Conservation (phyloP, 805 yeast species). For the Yamadazyma insecticola region DNA sequence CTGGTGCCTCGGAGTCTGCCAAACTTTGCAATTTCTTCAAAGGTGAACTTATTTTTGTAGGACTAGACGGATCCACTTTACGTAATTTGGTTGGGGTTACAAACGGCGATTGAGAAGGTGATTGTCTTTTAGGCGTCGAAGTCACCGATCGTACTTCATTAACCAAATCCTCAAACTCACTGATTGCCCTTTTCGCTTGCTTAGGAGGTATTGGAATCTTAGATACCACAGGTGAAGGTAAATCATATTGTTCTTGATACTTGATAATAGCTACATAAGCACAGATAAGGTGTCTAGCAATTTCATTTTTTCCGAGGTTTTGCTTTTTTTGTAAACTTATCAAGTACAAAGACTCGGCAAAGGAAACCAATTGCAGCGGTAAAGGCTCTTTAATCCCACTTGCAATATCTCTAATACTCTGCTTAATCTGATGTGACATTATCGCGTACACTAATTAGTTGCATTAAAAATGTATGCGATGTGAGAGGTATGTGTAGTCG, state of each 20-base stretch:
- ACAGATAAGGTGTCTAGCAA: constrained; percentile 65
- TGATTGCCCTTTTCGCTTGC: constrained; percentile 36
- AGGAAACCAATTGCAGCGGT: constrained; percentile 36
- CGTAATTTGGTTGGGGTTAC: not conserved
- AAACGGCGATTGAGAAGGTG: not conserved
- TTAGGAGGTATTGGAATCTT: constrained; percentile 57
- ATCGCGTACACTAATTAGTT: not conserved
- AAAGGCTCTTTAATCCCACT: constrained; percentile 44
- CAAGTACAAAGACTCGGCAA: constrained; percentile 40
- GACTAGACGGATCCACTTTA: not conserved
- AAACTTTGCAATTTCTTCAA: constrained; percentile 29
- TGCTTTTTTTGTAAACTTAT: constrained; percentile 48
- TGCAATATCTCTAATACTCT: constrained; percentile 43
- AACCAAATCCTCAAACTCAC: constrained; percentile 41
- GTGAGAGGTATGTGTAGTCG: too few relatives aligned
- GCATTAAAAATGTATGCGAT: too few relatives aligned
- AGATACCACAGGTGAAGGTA: constrained; percentile 46
- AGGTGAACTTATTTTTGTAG: constrained; percentile 15
- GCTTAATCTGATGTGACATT: constrained; percentile 19
- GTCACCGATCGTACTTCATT: constrained; percentile 17
- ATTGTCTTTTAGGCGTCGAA: constrained; percentile 13
- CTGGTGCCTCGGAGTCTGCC: constrained; percentile 11
- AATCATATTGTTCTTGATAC: constrained; percentile 33
- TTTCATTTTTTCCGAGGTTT: constrained; percentile 51
- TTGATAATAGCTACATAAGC: constrained; percentile 57